phyloP scores from a whole-genome alignment of 768 basidiomycete genomes.

The Rickenella mellea region DNA sequence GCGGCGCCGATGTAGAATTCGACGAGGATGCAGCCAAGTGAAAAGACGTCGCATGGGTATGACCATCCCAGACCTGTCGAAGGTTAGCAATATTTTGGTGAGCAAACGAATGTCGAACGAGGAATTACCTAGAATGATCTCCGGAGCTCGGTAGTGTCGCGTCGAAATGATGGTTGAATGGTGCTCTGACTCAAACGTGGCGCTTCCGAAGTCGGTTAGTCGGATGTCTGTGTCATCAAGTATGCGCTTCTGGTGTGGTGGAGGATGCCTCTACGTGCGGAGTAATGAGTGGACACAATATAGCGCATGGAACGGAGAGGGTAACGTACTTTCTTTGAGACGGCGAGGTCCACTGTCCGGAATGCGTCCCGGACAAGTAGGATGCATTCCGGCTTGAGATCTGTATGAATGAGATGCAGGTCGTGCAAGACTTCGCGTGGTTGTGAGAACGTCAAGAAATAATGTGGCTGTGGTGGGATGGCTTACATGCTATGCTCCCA shows the following conservation, averaged over 20 bases:
- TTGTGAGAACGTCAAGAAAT: constrained; percentile 9
- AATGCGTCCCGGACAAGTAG: constrained; percentile 82
- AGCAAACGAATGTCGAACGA: background rate
- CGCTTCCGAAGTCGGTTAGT: constrained; percentile 96
- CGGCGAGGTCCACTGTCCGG: constrained; percentile 46
- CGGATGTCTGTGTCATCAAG: constrained; percentile 85
- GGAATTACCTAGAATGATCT: constrained; percentile 91
- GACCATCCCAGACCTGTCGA: constrained; percentile 89
- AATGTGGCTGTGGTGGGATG: constrained; percentile 1
- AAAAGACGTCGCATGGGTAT: constrained; percentile 97
- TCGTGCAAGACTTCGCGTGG: constrained; percentile 83
- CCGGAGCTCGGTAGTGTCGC: constrained; percentile 95
- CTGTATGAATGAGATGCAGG: constrained; percentile 88
- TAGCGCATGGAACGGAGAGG: constrained; percentile 1
- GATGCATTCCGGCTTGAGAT: constrained; percentile 98
- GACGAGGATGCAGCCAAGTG: constrained; percentile 95
- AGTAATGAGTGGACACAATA: constrained; percentile 9
- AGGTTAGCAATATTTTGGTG: constrained; percentile 8
- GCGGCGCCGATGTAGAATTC: constrained; percentile 98
- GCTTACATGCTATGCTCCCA: constrained; percentile 88
- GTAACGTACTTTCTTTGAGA: constrained; percentile 52
- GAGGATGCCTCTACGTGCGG: constrained; percentile 45
- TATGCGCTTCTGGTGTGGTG: constrained; percentile 64
- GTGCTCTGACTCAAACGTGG: constrained; percentile 96
- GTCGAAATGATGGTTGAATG: constrained; percentile 97